Evolutionary conservation across 2,329 filamentous ascomycete genomes (phyloP), one percentile per base, ranked within the genome.

Genomic region (Penicillium sp.): DNA sequence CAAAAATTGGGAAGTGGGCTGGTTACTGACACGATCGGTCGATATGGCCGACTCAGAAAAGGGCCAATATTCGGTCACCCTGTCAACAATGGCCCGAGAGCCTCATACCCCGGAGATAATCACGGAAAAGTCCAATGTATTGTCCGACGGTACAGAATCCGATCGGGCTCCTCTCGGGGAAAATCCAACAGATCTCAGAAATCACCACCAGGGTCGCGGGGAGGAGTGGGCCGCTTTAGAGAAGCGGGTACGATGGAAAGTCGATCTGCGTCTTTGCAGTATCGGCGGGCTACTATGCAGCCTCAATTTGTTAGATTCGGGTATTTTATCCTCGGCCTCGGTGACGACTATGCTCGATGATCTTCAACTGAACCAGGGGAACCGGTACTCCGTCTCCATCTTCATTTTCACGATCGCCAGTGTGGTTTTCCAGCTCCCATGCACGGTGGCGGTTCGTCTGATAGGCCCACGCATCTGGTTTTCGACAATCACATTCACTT

Each of bases 361-460:
- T 64, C 76, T 90, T 39, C 79, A 80, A 14, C 75, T 90, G 29
- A 52, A 58, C 11, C 79, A 83, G 39, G 86, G 86, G 19, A 83
- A 86, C 59, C 78, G 86, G 36, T 90, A 87, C 61, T 87, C 84
- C 1, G 81, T 89, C 4, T 81, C 84, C 19, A 89, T 90, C 53
- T 87, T 89, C 73, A 87, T 89, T 67, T 89, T 89, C 70, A 89
- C 86, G 9, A 79, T 89, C 51, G 78, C 85, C 5, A 84, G 81
- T 62, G 85, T 90, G 38, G 79, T 80, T 9, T 89, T 87, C 64
- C 86, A 89, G 67, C 74, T 89, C 7, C 87, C 87, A 0, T 84
- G 84, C 1, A 89, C 86, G 0, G 78, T 89, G 41, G 82, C 84
- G 1, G 84, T 88, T 27, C 79, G 87, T 43, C 79, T 82, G 1